These are phyloP conservation scores for Vachellia collinsii DNA, from an alignment of 306 rosid species.

Conservation along the genomic window DNA sequence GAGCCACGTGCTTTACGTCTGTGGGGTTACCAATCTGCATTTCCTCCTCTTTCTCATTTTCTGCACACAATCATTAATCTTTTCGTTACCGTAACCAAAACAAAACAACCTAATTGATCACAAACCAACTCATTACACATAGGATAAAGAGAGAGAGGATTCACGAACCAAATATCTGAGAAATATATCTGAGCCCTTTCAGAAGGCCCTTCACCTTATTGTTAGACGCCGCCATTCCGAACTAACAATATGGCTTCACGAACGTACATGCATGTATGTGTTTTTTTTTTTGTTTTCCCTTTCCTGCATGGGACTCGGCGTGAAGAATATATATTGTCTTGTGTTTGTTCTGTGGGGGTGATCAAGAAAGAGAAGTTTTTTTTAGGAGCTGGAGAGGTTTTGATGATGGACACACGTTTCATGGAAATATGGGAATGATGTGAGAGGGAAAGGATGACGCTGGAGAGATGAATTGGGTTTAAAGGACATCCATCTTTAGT, in stretches of 20 bases:
- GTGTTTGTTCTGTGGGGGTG: constrained; percentile 22
- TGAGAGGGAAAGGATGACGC: constrained; percentile 39
- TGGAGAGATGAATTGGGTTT: constrained; percentile 43
- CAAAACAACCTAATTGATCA: not conserved
- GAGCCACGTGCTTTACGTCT: constrained; percentile 95
- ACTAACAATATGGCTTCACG: not conserved
- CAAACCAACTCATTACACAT: not conserved
- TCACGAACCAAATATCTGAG: constrained; percentile 86
- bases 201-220: constrained; percentile 90
- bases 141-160: not conserved
- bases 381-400: constrained; percentile 33
- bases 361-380: constrained; percentile 22
- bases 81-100: not conserved
- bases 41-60: constrained; percentile 69
- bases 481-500: constrained; percentile 49
- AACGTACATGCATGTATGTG: not conserved
- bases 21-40: constrained; percentile 89
- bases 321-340: not conserved
- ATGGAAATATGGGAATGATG: constrained; percentile 35
- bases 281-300: not conserved
- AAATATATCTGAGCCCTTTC: constrained; percentile 84
- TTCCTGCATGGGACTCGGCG: constrained; percentile 1
- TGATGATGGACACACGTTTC: constrained; percentile 33
- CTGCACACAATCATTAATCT: constrained; percentile 40
- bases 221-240: constrained; percentile 44